Evolutionary conservation across 164 flowering plant species (phyloP).

Genomic region (Akebia trifoliata): DNA sequence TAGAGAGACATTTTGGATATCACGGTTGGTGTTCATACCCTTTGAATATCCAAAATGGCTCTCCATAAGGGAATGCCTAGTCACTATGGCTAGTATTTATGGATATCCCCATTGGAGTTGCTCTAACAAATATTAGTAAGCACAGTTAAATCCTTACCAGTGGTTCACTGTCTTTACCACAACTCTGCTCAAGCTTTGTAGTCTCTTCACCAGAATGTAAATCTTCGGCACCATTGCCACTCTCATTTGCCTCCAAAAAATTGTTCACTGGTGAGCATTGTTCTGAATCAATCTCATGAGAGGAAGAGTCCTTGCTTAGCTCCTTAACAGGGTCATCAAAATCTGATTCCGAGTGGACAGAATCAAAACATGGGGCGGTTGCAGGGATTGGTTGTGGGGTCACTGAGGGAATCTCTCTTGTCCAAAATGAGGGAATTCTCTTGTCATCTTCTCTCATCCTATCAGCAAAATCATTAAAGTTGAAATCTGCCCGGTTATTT

Average conservation of each 20-base stretch:
- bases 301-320: too few relatives aligned
- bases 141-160: background rate
- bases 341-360: slow-evolving; percentile 28
- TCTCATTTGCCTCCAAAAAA: background rate
- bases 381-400: slow-evolving; percentile 14
- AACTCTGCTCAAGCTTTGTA: background rate
- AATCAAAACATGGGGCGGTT: slow-evolving; percentile 15
- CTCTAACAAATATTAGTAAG: too few relatives aligned
- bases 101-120: too few relatives aligned
- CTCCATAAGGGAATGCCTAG: too few relatives aligned
- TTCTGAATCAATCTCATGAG: slow-evolving; percentile 18
- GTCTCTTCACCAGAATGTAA: slow-evolving; percentile 15
- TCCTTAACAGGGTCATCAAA: slow-evolving; percentile 38
- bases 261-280: slow-evolving; percentile 8
- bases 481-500: slow-evolving; percentile 43
- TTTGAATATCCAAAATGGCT: too few relatives aligned
- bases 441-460: slow-evolving; percentile 86
- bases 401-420: slow-evolving; percentile 18
- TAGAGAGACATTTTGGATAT: too few relatives aligned
- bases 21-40: too few relatives aligned
- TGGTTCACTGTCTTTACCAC: slow-evolving; percentile 1
- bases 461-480: slow-evolving; percentile 59
- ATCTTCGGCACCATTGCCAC: background rate
- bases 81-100: too few relatives aligned
- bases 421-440: slow-evolving; percentile 47